These are phyloP conservation scores for Pseudogymnoascus sp. DNA, from an alignment of 2,329 filamentous ascomycete genomes.

Conservation along the genomic window DNA sequence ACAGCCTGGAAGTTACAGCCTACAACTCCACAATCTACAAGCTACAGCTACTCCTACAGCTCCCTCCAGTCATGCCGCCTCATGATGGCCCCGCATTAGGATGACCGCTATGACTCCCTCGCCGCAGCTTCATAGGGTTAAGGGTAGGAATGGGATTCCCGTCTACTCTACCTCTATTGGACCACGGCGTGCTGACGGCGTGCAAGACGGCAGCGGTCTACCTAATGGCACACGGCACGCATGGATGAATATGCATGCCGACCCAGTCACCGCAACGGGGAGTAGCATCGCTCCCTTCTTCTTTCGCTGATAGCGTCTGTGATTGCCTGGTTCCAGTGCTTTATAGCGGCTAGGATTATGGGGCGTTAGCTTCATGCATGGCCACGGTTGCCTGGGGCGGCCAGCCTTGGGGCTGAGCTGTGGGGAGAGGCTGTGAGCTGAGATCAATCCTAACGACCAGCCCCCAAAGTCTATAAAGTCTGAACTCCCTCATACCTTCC, in stretches of 20 bases:
- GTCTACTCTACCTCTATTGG: not conserved
- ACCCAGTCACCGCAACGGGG: not conserved
- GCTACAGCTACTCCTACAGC: not conserved
- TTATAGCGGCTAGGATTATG: not conserved
- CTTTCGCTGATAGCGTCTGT: not conserved
- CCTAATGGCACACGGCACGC: not conserved
- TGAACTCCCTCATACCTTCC: not conserved
- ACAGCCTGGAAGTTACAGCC: not conserved
- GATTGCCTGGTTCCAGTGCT: not conserved
- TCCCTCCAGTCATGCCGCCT: not conserved
- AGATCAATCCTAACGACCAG: not conserved
- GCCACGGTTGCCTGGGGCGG: constrained; percentile 1
- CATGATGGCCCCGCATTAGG: not conserved
- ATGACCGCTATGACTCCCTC: not conserved
- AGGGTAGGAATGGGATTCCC: not conserved
- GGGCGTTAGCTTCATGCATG: not conserved
- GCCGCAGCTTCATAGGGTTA: not conserved
- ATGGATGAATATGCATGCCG: not conserved
- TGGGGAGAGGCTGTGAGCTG: not conserved
- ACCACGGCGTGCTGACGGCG: not conserved
- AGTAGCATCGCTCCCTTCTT: not conserved
- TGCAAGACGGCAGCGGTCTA: not conserved
- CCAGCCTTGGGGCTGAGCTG: constrained; percentile 4
- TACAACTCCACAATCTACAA: not conserved
- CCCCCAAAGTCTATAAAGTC: not conserved